Base-by-base conservation (phyloP, 1,284 basidiomycete species). In the Cryptococcus sp. region DNA sequence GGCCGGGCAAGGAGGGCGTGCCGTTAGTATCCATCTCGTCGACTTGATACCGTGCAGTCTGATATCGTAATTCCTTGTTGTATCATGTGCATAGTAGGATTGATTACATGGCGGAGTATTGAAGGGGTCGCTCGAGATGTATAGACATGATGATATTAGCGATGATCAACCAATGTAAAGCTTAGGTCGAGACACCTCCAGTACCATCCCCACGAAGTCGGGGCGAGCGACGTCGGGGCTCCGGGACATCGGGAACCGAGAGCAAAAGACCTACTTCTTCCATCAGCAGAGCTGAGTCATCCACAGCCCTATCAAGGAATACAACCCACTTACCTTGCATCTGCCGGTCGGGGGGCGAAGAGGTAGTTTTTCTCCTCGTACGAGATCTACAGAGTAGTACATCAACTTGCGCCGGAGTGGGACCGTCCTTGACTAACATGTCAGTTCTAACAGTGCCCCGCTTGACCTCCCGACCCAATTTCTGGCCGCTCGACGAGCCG, bases 161-260 rank as follows among this genome's bases (percentile, higher is more conserved):
- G 28, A 33, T 33, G 28, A 33, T 33, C 5, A 33, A 33, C 9
- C 5, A 33, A 33, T 33, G 28, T 33, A 33, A 4, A 33, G 28
- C 4, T 33, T 33, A 33, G 28, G 9, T 9, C 28, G 28, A 5
- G 28, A 33, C 28, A 5, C 28, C 28, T 33, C 9, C 28, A 4
- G 4, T 33, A 9, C 28, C 9, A 18, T 12, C 21, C 12, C 36
- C 24, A 18, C 33, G 35, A 37, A 59, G 45, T 42, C 57, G 33
- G 42, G 57, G 48, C 4, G 57, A 59, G 9, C 57, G 57, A 15
- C 57, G 48, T 45, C 49, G 49, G 8, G 38, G 47, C 5, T 35
- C 42, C n/a, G 20, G 24, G 23, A 23, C 36, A 15, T 35, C 18
- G 23, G 50, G 35, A n/a, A 24, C 12, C 16, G 55, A 45, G 36